Conservation (phyloP, 2,329 filamentous ascomycete genomes). For the Alternaria rosae region DNA sequence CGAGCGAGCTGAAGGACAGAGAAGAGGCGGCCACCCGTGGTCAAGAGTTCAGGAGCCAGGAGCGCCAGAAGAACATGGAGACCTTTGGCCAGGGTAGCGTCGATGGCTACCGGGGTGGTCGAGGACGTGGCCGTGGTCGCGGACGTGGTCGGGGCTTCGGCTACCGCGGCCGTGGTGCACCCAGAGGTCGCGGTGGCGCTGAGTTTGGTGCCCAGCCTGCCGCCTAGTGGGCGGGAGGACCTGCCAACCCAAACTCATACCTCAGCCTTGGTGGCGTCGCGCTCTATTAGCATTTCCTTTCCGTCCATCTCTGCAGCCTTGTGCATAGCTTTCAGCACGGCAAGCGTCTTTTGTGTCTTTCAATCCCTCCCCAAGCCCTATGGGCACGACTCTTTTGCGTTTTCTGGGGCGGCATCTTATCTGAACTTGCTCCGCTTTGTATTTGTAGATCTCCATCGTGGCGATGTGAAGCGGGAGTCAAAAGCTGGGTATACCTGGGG, state of each 20-base stretch:
- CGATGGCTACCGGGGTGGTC: slow-evolving; percentile 78
- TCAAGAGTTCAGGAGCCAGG: slow-evolving; percentile 88
- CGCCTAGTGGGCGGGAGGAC: slow-evolving; percentile 20
- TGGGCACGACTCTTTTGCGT: slow-evolving; percentile 17
- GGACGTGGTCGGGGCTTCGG: slow-evolving; percentile 61
- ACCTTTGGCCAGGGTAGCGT: slow-evolving; percentile 97
- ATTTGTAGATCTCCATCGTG: slow-evolving; percentile 14
- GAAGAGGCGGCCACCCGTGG: slow-evolving; percentile 73
- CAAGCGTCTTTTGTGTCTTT: slow-evolving; percentile 11
- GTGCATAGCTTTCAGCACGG: slow-evolving; percentile 6
- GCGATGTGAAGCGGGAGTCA: background rate
- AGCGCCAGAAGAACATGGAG: slow-evolving; percentile 95
- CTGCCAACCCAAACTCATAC: background rate
- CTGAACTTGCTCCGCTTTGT: slow-evolving; percentile 8
- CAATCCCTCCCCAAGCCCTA: slow-evolving; percentile 14
- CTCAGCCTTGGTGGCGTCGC: background rate
- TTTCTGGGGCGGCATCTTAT: slow-evolving; percentile 6
- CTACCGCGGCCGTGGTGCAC: slow-evolving; percentile 55
- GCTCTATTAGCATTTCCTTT: background rate
- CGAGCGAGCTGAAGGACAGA: slow-evolving; percentile 89
- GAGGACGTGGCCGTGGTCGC: slow-evolving; percentile 75
- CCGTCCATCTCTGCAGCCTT: background rate
- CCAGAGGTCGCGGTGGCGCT: slow-evolving; percentile 37
- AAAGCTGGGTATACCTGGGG: background rate
- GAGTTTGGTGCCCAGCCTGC: slow-evolving; percentile 33